These are phyloP conservation scores for Scenedesmus sp. DNA, from an alignment of 163 green algal genomes.

Conservation along the genomic window DNA sequence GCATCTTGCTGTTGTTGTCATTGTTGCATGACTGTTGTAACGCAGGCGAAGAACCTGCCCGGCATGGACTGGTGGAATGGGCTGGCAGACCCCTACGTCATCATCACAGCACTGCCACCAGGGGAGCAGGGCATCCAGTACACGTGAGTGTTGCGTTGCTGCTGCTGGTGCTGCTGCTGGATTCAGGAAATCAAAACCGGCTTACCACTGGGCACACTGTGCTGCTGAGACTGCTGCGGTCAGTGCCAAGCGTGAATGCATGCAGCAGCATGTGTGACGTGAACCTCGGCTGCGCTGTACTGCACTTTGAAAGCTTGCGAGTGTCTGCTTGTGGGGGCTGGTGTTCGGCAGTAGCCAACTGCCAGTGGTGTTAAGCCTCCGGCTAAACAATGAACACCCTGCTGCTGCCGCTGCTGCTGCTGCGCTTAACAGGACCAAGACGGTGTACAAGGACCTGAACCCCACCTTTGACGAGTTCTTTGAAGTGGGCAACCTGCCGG, in stretches of 20 bases:
- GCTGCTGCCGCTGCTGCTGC: neutral
- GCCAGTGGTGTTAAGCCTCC: neutral
- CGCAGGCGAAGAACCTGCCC: neutral
- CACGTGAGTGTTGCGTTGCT: slow-evolving; percentile 11
- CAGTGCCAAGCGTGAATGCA: neutral
- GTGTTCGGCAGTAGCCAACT: too few species aligned
- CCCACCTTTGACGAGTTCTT: slow-evolving; percentile 58
- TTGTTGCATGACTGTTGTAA: neutral
- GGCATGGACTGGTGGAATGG: slow-evolving; percentile 58
- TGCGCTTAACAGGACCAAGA: slow-evolving; percentile 44
- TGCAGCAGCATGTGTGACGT: neutral
- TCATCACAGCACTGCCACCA: slow-evolving; percentile 16
- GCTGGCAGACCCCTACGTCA: slow-evolving; percentile 52
- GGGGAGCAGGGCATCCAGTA: slow-evolving; percentile 28
- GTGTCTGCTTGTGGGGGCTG: too few species aligned
- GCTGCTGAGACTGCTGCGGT: neutral
- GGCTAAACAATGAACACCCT: too few species aligned
- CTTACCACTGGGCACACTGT: neutral
- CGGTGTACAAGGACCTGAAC: slow-evolving; percentile 39
- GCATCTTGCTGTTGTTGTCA: neutral
- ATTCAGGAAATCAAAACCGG: neutral
- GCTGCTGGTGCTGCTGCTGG: neutral
- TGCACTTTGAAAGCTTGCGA: too few species aligned
- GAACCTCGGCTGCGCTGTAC: too few species aligned
- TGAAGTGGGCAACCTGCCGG: slow-evolving; percentile 52